Base-by-base conservation (phyloP, 805 yeast species). In the Starmera dryadoides region DNA sequence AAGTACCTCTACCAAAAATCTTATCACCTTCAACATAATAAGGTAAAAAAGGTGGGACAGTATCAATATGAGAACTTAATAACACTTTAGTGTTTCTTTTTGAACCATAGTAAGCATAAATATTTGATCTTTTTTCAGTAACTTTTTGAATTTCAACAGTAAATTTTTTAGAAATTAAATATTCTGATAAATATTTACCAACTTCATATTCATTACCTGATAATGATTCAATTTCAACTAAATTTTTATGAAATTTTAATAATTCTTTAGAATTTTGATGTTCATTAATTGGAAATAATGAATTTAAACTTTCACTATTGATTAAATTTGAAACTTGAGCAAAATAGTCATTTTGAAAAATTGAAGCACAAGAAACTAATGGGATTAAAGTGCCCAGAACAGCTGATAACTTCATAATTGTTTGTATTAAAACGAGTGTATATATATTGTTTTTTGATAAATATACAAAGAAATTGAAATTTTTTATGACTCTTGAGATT, bases 51-150 rank as follows among this genome's bases (percentile, higher is more conserved):
- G 86, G 86, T 11, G 87, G 87, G 10, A 81, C 88, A 0, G 87
- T 81, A 49, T 81, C 88, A 29, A 80, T 72, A 50, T 81, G 88
- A 11, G 84, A 73, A 1, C 85, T 77, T 18, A 81, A 48, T 30
- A 79, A 50, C 3, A 77, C 71, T 37, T 56, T 63, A 12, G 79
- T 69, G 46, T 73, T 53, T 16, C 52, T 50, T 2, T 47, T 41
- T 1, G 79, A 78, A n/a, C 59, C 59, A 7, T 57, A 43, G 49
- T 77, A 80, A 4, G 84, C 85, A 48, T 73, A 81, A 29, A 81
- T 62, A 49, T 80, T 77, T 48, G 57, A 52, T 36, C 82, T 65
- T 1, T 48, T 45, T 12, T 49, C 56, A 20, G 58, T 50, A 14
- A 69, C 63, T 9, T 56, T 44, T 33, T 66, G 63, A 22, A 53